Conservation (phyloP, 257 asterid species). For the Solanum lignicaule region DNA sequence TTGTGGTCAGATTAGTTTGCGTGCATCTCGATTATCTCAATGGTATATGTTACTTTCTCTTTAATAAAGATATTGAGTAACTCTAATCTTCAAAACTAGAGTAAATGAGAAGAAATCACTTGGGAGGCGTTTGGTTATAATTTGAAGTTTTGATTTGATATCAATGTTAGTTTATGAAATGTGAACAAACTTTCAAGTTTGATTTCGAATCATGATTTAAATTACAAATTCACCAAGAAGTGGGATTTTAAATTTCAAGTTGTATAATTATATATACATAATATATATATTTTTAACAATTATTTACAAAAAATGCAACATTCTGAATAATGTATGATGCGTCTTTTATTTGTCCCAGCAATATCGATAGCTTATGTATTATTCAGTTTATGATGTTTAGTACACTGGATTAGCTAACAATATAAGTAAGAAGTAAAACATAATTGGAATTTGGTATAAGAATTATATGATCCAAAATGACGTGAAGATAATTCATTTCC, state of each 20-base stretch:
- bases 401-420: not conserved
- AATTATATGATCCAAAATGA: no score
- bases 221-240: no score
- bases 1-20: not conserved
- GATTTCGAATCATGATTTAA: no score
- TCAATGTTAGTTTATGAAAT: no score
- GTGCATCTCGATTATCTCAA: no score
- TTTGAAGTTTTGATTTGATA: no score
- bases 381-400: not conserved
- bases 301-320: not conserved
- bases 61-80: accelerated
- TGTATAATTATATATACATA: no score
- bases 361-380: not conserved
- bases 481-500: no score
- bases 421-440: not conserved
- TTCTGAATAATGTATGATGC: not conserved
- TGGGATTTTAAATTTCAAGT: not conserved
- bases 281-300: no score
- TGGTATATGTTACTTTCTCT: not conserved
- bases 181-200: not conserved
- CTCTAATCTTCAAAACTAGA: not conserved
- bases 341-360: not conserved
- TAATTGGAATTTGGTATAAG: not conserved
- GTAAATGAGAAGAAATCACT: not conserved
- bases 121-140: not conserved